Evolutionary conservation across 371 early-diverging fungal species (phyloP), one percentile per base, ranked within the genome.

Genomic region (Apophysomyces trapeziformis): DNA sequence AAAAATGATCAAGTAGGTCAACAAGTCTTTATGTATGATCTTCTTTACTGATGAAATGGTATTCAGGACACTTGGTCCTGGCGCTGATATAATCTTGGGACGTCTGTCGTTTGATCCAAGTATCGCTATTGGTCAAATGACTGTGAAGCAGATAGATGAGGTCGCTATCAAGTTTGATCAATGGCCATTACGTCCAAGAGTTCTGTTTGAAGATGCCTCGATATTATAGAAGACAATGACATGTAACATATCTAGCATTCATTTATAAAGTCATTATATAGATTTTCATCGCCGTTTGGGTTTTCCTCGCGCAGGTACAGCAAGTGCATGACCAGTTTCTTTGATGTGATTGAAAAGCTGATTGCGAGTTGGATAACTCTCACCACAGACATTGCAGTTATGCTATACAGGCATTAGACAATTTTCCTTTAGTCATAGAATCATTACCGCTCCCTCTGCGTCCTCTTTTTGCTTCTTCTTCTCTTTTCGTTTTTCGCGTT

Each of bases 291-390:
- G 35, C 46, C 47, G 12, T 41, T 54, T 64, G 26, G 61, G 44
- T 65, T 64, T 71, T 47, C 61, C 65, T 26, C 62, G 60, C 11
- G 57, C 7, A 26, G 57, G 21, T 14, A 18, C 57, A 0, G 89
- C 88, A 12, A 83, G 66, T 0, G 94, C 93, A 73, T 94, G 94
- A 5, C 92, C 92, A 5, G 87, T 87, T 13, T 66, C 76, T 59
- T 89, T 87, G 58, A 93, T 87, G 68, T 94, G 95, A 0, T 74
- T 71, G 76, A 93, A 94, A 5, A 94, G 72, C 66, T 88, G 85
- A 65, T 88, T 92, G 58, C 91, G 81, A 9, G 89, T 82, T 11
- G 79, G 61, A 76, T 89, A 93, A 38, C 66, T 73, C 7, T 72
- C 78, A 0, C 68, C 64, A 71, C 95, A 94, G 0, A 90, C 88